Conservation (phyloP, 371 early-diverging fungal genomes). For the Mucor sp. region DNA sequence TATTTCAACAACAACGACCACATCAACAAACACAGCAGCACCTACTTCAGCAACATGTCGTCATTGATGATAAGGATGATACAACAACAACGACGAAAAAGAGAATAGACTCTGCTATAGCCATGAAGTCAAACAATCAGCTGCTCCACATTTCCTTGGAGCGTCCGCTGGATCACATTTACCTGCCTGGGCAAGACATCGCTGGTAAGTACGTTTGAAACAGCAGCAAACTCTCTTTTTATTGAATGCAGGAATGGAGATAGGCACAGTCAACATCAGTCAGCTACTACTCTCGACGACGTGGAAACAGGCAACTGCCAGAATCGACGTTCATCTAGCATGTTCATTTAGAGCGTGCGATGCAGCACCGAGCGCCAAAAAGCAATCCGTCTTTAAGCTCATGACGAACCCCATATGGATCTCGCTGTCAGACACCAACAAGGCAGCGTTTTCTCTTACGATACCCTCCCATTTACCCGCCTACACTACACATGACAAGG, state of each 20-base stretch:
- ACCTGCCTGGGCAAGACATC: slow-evolving; percentile 24
- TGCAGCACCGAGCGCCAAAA: neutral
- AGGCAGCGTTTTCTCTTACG: slow-evolving; percentile 15
- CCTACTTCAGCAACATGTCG: neutral
- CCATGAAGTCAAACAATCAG: neutral
- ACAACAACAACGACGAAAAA: neutral
- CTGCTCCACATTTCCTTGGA: slow-evolving; percentile 15
- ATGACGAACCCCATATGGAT: slow-evolving; percentile 12
- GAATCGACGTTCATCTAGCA: slow-evolving; percentile 21
- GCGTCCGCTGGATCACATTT: slow-evolving; percentile 11
- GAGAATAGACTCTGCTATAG: neutral
- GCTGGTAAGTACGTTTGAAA: slow-evolving; percentile 6
- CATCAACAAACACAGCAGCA: neutral
- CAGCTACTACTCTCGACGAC: neutral
- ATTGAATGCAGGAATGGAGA: neutral
- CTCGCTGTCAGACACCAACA: neutral
- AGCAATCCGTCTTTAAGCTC: slow-evolving; percentile 23
- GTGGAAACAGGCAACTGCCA: neutral
- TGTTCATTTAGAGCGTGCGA: slow-evolving; percentile 16
- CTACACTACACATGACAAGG: slow-evolving; percentile 24
- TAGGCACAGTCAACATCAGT: neutral
- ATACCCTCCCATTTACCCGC: slow-evolving; percentile 29
- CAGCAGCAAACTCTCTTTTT: neutral
- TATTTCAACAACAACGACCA: neutral
- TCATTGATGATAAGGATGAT: neutral